A percentile compares a stretch with the other conserved stretches of the same genome.
phyloP scores from a whole-genome alignment of 1,284 basidiomycete species.

The Irpex sp. region DNA sequence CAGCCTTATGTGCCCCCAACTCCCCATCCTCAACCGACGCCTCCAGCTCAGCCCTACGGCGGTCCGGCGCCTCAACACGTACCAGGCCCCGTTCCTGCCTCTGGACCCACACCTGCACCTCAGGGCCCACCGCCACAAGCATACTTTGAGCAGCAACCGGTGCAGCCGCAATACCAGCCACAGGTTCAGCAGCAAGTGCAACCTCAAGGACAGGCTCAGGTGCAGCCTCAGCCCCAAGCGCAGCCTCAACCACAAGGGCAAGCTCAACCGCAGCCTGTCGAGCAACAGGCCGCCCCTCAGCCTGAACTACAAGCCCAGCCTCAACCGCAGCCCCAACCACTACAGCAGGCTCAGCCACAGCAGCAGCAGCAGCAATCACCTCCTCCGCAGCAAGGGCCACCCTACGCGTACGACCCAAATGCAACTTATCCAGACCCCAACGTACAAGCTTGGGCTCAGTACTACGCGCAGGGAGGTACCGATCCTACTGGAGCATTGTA shows the following conservation, averaged over 20 bases:
- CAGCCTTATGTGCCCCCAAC: constrained; percentile 2
- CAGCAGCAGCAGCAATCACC: constrained; percentile 20
- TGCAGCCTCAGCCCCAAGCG: constrained; percentile 21
- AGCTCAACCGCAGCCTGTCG: constrained; percentile 13
- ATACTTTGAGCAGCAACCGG: constrained; percentile 11
- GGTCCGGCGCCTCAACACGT: constrained; percentile 18
- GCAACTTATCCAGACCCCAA: constrained; percentile 66
- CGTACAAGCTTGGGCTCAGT: constrained; percentile 78
- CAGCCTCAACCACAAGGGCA: constrained; percentile 24
- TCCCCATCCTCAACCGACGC: constrained; percentile 1
- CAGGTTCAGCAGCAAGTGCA: constrained; percentile 14
- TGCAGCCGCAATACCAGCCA: constrained; percentile 1
- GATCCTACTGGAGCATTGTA: constrained; percentile 71
- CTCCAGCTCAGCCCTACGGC: constrained; percentile 4
- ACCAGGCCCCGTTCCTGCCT: constrained; percentile 13
- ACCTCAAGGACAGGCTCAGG: constrained; percentile 18
- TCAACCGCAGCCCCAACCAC: constrained; percentile 17
- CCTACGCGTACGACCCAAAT: constrained; percentile 66
- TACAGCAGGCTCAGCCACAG: constrained; percentile 20
- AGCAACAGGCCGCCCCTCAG: constrained; percentile 13
- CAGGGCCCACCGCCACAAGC: constrained; percentile 18
- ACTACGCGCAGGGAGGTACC: constrained; percentile 71
- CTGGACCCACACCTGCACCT: constrained; percentile 14
- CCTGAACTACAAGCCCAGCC: background rate
- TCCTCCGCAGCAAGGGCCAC: constrained; percentile 45